Evolutionary conservation across 305 asterid genomes (phyloP), one percentile per base, ranked within the genome.

Genomic region (Solanum hybrid): DNA sequence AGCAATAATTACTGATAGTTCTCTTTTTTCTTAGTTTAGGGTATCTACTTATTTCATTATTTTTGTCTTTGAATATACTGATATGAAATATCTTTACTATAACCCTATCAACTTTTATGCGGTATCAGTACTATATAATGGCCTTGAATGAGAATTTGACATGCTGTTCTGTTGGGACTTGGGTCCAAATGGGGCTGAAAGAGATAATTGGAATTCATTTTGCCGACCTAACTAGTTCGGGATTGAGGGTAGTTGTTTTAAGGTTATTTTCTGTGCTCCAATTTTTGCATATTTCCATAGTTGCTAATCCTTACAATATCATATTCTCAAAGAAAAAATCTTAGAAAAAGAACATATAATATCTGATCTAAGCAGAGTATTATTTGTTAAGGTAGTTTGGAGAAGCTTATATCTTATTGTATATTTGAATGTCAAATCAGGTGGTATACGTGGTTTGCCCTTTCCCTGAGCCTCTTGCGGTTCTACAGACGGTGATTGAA

Each of bases 401-500:
- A 51, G 75, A 84, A 84, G 42, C 75, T 84, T 71, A 88, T 88
- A 35, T 24, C 29, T 15, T 36, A 9, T 24, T 86, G 77, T 87
- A 89, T 89, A 72, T 89, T 24, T 72, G 86, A 88, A 80, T 32
- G 88, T 88, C 72, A 81, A 69, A 86, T 87, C 97, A 98, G 99
- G 99, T 98, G 29, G 93, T 98, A 86, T 97, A 98, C 91, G 99
- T 98, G 92, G 98, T 98, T 78, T 98, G 99, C 94, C 99, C 99
- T 91, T 98, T 98, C 89, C 98, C 99, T 7, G 99, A 98, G 93
- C 99, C 99, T 91, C 97, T 95, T 89, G 96, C 99, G 56, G 96
- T 98, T 91, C 93, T 98, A n/a, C 98, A 96, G 91, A 95, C 99
- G 45, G 96, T 97, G 88, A 93, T 97, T 81, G 99, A 98, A 92